A percentile compares a stretch with the other conserved stretches of the same genome.
Evolutionary conservation across 371 early-diverging fungal species (phyloP).

Genomic region (Syncephalastrum racemosum): DNA sequence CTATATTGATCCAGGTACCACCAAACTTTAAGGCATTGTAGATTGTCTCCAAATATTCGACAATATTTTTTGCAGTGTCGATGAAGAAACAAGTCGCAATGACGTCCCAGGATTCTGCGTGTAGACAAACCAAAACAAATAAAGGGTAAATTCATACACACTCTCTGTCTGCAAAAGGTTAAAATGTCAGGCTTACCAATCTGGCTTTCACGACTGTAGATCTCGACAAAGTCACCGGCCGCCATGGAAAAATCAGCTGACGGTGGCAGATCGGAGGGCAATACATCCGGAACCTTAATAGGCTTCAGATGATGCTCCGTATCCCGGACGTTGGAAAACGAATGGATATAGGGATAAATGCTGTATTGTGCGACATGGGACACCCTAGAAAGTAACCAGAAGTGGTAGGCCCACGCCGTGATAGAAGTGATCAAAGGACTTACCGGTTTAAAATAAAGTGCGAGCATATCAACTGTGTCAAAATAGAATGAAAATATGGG

Average conservation of each 20-base stretch:
- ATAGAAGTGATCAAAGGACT: background rate
- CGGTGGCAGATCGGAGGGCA: conserved; percentile 63
- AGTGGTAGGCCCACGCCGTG: no score
- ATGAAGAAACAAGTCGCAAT: conserved; percentile 95
- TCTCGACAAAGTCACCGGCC: conserved; percentile 94
- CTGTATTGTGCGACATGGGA: conserved; percentile 42
- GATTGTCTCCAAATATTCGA: conserved; percentile 85
- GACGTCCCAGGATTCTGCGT: conserved; percentile 77
- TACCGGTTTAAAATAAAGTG: conserved; percentile 85
- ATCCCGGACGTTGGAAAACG: conserved; percentile 77
- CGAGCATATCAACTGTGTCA: conserved; percentile 71
- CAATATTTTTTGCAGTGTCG: conserved; percentile 92
- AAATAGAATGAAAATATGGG: no score
- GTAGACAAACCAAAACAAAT: background rate
- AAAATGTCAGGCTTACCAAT: no score
- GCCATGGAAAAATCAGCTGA: conserved; percentile 91
- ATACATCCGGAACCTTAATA: conserved; percentile 81
- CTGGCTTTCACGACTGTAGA: conserved; percentile 57
- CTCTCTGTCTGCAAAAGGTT: no score
- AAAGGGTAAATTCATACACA: no score
- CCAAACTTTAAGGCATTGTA: conserved; percentile 72
- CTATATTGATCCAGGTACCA: conserved; percentile 95
- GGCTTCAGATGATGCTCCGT: conserved; percentile 63
- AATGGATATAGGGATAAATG: conserved; percentile 90
- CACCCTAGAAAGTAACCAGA: no score